Conservation (phyloP, 139 green algal species). For the Chlorella sp. region DNA sequence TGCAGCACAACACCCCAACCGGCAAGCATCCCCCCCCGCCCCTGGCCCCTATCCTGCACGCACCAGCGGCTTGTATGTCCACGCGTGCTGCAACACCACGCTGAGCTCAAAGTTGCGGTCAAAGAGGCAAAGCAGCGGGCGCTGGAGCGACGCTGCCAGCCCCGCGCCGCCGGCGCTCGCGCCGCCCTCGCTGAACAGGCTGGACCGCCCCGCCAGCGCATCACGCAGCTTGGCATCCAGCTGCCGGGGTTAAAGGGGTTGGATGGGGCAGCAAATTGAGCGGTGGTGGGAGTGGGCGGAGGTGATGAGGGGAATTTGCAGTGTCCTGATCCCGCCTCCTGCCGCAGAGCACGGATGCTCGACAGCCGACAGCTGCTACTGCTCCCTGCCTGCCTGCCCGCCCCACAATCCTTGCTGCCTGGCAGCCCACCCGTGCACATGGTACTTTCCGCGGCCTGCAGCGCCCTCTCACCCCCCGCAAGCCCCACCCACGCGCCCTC, state of each 20-base stretch:
- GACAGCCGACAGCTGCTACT: no score
- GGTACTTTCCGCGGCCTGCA: not conserved
- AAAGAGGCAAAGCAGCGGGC: slow-evolving; percentile 96
- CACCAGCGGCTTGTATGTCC: slow-evolving; percentile 98
- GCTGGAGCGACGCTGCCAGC: slow-evolving; percentile 71
- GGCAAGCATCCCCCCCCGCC: not conserved
- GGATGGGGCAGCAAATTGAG: no score
- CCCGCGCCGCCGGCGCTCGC: slow-evolving; percentile 37
- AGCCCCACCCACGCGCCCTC: not conserved
- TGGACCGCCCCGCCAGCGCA: slow-evolving; percentile 74
- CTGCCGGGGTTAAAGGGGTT: slow-evolving; percentile 12
- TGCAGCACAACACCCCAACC: not conserved
- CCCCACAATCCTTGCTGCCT: no score
- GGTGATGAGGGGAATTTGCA: no score
- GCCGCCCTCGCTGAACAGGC: slow-evolving; percentile 78
- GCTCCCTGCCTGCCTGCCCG: no score
- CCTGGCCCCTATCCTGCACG: no score
- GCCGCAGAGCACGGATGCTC: no score
- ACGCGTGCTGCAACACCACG: slow-evolving; percentile 89
- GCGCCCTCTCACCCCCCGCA: not conserved
- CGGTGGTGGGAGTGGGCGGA: no score
- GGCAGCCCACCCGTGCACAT: no score
- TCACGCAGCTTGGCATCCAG: slow-evolving; percentile 87
- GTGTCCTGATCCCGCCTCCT: no score
- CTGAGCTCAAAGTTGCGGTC: slow-evolving; percentile 98